phyloP scores from a whole-genome alignment of 345 rosid species.

The Lagerstroemia speciosa region DNA sequence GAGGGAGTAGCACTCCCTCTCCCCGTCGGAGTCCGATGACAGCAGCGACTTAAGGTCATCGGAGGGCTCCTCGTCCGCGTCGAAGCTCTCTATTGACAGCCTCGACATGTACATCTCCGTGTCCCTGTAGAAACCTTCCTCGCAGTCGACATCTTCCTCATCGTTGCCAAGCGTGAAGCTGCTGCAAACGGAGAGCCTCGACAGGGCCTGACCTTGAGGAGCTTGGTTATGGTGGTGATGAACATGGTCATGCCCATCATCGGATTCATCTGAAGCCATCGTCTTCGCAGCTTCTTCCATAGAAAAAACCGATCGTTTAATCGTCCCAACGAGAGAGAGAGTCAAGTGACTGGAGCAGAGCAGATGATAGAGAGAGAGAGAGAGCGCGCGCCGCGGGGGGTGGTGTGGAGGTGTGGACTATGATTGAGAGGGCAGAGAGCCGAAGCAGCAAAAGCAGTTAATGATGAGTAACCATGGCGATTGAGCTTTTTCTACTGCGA shows the following conservation, averaged over 20 bases:
- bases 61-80: conserved; percentile 72
- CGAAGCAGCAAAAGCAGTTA: neutral
- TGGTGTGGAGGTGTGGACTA: too few species aligned
- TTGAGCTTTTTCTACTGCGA: conserved; percentile 2
- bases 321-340: neutral
- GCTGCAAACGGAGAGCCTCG: conserved; percentile 68
- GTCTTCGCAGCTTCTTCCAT: neutral
- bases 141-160: conserved; percentile 22
- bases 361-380: conserved; percentile 1
- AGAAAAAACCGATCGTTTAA: neutral
- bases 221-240: conserved; percentile 12
- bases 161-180: conserved; percentile 45
- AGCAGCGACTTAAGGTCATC: conserved; percentile 28
- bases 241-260: conserved; percentile 40
- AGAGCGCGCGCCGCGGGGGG: neutral
- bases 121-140: conserved; percentile 6
- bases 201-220: conserved; percentile 37
- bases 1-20: conserved; percentile 44
- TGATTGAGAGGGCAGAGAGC: neutral
- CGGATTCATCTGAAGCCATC: conserved; percentile 19
- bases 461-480: neutral
- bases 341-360: neutral
- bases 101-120: conserved; percentile 32
- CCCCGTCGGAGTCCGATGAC: conserved; percentile 57
- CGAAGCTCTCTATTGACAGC: conserved; percentile 56